phyloP scores from a whole-genome alignment of 371 early-diverging fungal genomes.

The Blakeslea trispora region DNA sequence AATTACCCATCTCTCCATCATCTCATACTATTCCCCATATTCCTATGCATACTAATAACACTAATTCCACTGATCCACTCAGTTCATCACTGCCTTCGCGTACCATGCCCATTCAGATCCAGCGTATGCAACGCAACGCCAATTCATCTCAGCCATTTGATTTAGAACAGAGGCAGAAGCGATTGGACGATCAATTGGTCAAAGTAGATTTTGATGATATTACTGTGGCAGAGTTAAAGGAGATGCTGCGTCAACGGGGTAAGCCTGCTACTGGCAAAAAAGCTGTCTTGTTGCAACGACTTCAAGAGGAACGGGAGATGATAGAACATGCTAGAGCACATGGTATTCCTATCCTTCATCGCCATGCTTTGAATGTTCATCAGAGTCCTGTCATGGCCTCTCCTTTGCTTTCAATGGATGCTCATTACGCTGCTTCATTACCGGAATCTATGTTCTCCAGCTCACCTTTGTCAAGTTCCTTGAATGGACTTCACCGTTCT shows the following conservation, averaged over 20 bases:
- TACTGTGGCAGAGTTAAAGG: constrained; percentile 77
- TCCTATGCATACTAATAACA: too few relatives aligned
- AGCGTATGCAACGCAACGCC: constrained; percentile 32
- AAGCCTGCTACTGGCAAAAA: constrained; percentile 77
- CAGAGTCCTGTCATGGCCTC: constrained; percentile 11
- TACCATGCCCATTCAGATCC: constrained; percentile 48
- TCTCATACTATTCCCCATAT: too few relatives aligned
- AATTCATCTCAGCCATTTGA: constrained; percentile 34
- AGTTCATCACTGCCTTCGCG: constrained; percentile 27
- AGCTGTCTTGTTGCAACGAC: constrained; percentile 60
- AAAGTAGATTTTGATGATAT: constrained; percentile 75
- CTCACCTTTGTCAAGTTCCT: constrained; percentile 25
- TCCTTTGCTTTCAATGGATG: constrained; percentile 21
- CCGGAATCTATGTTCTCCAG: constrained; percentile 27
- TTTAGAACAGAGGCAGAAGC: constrained; percentile 49
- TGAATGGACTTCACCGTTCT: constrained; percentile 19
- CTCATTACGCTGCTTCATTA: constrained; percentile 22
- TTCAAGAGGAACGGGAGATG: constrained; percentile 58
- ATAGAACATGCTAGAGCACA: constrained; percentile 19
- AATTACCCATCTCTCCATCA: too few relatives aligned
- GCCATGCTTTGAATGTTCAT: constrained; percentile 2
- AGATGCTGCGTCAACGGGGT: constrained; percentile 70
- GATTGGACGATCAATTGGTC: constrained; percentile 64
- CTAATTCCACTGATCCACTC: too few relatives aligned
- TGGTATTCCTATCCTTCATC: constrained; percentile 17